phyloP scores from a whole-genome alignment of 2,329 filamentous ascomycete species.

The Juglanconis oblonga region DNA sequence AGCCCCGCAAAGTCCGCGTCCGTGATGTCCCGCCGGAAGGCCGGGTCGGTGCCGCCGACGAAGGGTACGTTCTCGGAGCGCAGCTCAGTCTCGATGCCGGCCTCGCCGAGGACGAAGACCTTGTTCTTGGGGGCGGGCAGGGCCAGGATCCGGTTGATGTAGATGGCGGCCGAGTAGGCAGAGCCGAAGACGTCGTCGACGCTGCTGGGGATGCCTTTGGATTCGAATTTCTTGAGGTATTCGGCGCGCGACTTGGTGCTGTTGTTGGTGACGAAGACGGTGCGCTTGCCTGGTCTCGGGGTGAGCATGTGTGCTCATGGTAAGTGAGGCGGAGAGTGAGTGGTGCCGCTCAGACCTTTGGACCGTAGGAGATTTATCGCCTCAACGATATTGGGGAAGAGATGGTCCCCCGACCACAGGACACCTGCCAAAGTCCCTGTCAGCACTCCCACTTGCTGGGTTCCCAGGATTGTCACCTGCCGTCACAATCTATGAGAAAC shows the following conservation, averaged over 20 bases:
- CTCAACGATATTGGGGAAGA: constrained; percentile 82
- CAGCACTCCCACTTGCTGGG: background rate
- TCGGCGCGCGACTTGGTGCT: constrained; percentile 92
- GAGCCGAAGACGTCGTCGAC: constrained; percentile 95
- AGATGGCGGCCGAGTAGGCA: constrained; percentile 91
- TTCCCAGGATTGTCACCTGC: constrained; percentile 45
- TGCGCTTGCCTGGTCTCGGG: constrained; percentile 69
- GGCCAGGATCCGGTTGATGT: constrained; percentile 88
- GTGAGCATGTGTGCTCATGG: constrained; percentile 3
- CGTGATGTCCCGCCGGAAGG: constrained; percentile 72
- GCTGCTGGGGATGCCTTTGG: constrained; percentile 73
- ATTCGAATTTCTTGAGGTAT: constrained; percentile 87
- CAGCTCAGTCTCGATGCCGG: constrained; percentile 87
- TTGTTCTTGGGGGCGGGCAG: constrained; percentile 79
- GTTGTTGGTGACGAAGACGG: constrained; percentile 98
- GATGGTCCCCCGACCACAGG: constrained; percentile 90
- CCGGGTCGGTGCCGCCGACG: constrained; percentile 82
- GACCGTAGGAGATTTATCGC: constrained; percentile 79
- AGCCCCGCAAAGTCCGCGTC: constrained; percentile 78
- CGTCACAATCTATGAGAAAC: constrained; percentile 96
- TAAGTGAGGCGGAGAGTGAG: constrained; percentile 4
- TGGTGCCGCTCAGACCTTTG: constrained; percentile 55
- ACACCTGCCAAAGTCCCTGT: constrained; percentile 60
- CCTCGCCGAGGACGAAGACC: constrained; percentile 90
- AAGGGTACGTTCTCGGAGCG: constrained; percentile 73